A percentile compares a stretch with the other conserved stretches of the same genome.
Evolutionary conservation across 83 land plant genomes (phyloP).

Genomic region (Picea mariana): DNA sequence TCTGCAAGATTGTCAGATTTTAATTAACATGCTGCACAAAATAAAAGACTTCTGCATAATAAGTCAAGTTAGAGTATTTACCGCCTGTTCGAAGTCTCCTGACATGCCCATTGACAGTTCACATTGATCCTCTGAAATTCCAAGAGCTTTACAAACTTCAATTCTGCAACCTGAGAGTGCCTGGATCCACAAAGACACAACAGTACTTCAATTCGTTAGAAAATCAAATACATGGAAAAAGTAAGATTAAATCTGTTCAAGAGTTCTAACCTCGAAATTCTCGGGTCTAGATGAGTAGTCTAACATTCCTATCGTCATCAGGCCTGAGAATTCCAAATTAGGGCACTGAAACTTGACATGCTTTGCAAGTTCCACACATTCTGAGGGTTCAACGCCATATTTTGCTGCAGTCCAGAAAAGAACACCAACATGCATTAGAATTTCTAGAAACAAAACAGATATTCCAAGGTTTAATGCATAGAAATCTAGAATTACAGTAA

Average conservation of each 20-base stretch:
- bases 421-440: neutral
- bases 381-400: slow-evolving; percentile 89
- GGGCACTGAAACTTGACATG: slow-evolving; percentile 77
- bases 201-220: neutral
- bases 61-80: slow-evolving; percentile 27
- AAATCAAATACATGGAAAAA: neutral
- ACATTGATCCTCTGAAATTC: slow-evolving; percentile 70
- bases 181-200: slow-evolving; percentile 38
- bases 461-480: neutral
- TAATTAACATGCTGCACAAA: neutral
- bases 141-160: slow-evolving; percentile 82
- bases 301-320: slow-evolving; percentile 98
- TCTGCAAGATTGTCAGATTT: slow-evolving; percentile 47
- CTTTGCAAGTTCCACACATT: slow-evolving; percentile 80
- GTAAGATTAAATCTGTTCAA: neutral
- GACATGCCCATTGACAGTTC: slow-evolving; percentile 99
- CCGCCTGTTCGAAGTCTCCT: slow-evolving; percentile 96
- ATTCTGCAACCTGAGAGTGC: slow-evolving; percentile 69
- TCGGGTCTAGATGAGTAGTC: slow-evolving; percentile 95
- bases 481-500: neutral
- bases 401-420: slow-evolving; percentile 63
- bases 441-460: neutral
- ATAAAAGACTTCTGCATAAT: slow-evolving; percentile 4
- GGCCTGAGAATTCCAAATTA: slow-evolving; percentile 83
- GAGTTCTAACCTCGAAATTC: slow-evolving; percentile 71